Evolutionary conservation across 2,329 filamentous ascomycete species (phyloP).

Genomic region (Talaromyces marneffei): DNA sequence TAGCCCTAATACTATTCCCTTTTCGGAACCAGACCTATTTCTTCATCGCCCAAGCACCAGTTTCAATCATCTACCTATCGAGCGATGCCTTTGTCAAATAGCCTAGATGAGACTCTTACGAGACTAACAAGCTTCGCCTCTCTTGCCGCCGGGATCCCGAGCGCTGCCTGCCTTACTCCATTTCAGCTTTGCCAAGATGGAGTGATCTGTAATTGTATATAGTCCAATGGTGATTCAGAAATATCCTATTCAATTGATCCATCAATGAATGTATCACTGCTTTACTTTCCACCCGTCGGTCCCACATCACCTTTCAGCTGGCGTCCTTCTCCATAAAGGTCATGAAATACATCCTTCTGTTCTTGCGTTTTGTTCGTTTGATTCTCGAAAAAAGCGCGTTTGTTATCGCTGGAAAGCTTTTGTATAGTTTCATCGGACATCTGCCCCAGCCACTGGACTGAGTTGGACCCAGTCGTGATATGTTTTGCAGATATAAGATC

Average conservation of each 20-base stretch:
- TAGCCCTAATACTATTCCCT: background rate
- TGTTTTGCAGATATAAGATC: conserved; percentile 29
- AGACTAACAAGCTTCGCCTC: background rate
- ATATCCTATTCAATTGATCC: no score
- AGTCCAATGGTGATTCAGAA: no score
- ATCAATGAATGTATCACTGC: no score
- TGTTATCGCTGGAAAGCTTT: conserved; percentile 18
- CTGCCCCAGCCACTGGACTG: conserved; percentile 28
- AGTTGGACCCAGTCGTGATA: conserved; percentile 29
- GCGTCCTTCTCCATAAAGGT: conserved; percentile 3
- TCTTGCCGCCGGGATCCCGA: no score
- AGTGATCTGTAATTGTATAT: no score
- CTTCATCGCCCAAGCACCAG: background rate
- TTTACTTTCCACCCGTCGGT: background rate
- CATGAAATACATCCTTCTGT: background rate
- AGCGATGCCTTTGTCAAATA: background rate
- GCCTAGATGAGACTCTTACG: background rate
- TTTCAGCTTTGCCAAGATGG: no score
- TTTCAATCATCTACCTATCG: background rate
- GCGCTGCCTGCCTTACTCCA: no score
- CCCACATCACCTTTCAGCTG: background rate
- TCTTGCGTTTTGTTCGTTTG: background rate
- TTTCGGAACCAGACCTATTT: background rate
- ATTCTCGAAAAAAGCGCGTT: conserved; percentile 15
- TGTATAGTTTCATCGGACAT: conserved; percentile 32